Evolutionary conservation across 2,329 filamentous ascomycete genomes (phyloP).

Genomic region (Zymoseptoria brevis): DNA sequence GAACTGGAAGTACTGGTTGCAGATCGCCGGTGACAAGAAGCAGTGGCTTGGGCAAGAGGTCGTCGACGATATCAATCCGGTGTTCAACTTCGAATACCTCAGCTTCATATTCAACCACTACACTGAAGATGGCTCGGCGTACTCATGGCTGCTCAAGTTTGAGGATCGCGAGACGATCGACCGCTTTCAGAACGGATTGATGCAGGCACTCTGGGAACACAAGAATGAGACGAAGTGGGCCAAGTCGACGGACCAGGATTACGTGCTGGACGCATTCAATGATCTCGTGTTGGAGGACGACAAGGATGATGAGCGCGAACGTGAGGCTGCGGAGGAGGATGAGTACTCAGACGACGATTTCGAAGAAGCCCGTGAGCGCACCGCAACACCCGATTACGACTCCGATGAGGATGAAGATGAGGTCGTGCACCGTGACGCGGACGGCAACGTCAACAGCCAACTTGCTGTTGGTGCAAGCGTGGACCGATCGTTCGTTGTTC

Average conservation of each 20-base stretch:
- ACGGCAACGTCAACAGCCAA: slow-evolving; percentile 84
- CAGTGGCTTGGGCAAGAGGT: slow-evolving; percentile 84
- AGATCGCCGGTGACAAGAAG: slow-evolving; percentile 66
- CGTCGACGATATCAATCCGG: slow-evolving; percentile 86
- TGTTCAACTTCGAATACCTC: slow-evolving; percentile 98
- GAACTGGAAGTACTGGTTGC: slow-evolving; percentile 92
- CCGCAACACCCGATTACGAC: slow-evolving; percentile 63
- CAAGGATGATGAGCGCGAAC: slow-evolving; percentile 47
- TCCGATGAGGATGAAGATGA: slow-evolving; percentile 69
- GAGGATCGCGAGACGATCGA: slow-evolving; percentile 74
- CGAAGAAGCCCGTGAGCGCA: slow-evolving; percentile 56
- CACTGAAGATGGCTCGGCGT: slow-evolving; percentile 75
- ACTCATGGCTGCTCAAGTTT: slow-evolving; percentile 92
- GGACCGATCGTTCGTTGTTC: slow-evolving; percentile 92
- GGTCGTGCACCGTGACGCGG: slow-evolving; percentile 59
- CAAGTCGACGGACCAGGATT: slow-evolving; percentile 87
- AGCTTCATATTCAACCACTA: slow-evolving; percentile 99
- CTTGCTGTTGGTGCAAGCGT: slow-evolving; percentile 95
- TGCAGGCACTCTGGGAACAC: slow-evolving; percentile 95
- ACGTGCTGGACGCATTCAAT: slow-evolving; percentile 90
- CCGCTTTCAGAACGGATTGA: slow-evolving; percentile 83
- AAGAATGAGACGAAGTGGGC: slow-evolving; percentile 89
- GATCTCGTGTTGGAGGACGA: slow-evolving; percentile 87
- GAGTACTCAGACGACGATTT: slow-evolving; percentile 50
- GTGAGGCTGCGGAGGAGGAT: slow-evolving; percentile 46